phyloP scores from a whole-genome alignment of 768 basidiomycete species.

The Mycena rosella region DNA sequence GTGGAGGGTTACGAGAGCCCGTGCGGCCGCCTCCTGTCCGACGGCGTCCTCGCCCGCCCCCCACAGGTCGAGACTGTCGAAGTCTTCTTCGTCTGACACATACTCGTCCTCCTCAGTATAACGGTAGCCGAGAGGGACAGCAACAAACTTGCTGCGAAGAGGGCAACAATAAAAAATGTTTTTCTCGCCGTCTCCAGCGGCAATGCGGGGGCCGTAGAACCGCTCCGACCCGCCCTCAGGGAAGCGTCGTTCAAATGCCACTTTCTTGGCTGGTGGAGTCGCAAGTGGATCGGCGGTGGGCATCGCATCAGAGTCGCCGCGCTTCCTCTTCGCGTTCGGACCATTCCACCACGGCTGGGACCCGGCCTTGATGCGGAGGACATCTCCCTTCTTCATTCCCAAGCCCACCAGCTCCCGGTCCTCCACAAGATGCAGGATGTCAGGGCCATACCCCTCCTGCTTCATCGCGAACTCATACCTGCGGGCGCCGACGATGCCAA shows the following conservation, averaged over 20 bases:
- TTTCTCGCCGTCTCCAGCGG: neutral
- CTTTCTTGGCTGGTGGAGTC: conserved; percentile 9
- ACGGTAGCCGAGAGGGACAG: conserved; percentile 18
- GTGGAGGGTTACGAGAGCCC: too few relatives aligned
- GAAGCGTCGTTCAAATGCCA: conserved; percentile 3
- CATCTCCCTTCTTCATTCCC: conserved; percentile 5
- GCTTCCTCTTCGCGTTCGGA: conserved; percentile 18
- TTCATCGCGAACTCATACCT: neutral
- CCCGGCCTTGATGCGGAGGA: conserved; percentile 4
- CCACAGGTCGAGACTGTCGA: too few relatives aligned
- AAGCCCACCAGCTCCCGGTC: neutral
- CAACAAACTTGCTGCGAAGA: neutral
- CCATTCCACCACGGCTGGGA: neutral
- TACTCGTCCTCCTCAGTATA: neutral
- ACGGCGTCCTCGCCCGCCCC: too few relatives aligned
- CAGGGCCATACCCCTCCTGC: conserved; percentile 7
- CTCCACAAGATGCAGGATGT: conserved; percentile 3
- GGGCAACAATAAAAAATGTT: conserved; percentile 3
- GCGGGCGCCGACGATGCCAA: neutral
- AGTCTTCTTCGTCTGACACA: too few relatives aligned
- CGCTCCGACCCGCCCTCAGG: neutral
- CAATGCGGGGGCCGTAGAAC: conserved; percentile 15
- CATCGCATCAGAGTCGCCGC: conserved; percentile 7
- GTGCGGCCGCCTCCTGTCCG: too few relatives aligned
- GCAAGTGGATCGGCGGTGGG: neutral